Evolutionary conservation across 495 filamentous ascomycete species (phyloP), one percentile per base, ranked within the genome.

Genomic region (Penicillium antarcticum): DNA sequence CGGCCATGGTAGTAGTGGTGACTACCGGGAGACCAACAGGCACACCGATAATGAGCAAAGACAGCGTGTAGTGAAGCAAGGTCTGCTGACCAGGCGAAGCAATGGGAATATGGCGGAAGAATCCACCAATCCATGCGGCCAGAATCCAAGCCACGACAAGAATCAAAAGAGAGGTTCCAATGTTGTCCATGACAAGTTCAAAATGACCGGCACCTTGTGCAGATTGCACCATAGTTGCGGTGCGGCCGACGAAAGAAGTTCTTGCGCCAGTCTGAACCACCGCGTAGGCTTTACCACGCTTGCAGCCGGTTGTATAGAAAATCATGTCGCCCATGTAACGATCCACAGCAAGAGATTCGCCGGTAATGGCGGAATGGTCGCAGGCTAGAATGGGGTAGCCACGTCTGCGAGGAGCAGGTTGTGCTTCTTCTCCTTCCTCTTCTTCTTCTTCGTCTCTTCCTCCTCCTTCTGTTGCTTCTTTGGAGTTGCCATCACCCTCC

Each of bases 1-100:
- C 91, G 72, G 91, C 91, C 89, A 96, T 92, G 54, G 91, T 96
- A 46, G 91, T 96, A 51, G 91, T 96, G 52, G 92, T 92, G 65
- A 96, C 91, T 51, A 92, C 91, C 16, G 91, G 91, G 37, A 96
- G 88, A 88, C 91, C 91, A 72, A 96, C 91, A 47, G 91, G 91
- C 23, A 96, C 91, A 81, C 91, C 91, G 53, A 96, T 87, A 59
- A 96, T 95, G 58, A 92, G 85, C 58, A 96, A 85, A 57, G 87
- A 88, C 6, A 80, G 57, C 42, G 79, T 80, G 61, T 84, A 87
- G 52, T 84, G 80, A 45, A 88, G 80, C n/a, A 88, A 61, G 1
- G 73, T 72, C 59, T 74, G 68, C 35, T 71, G 48, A 35, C 76
- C 67, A 13, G 85, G 83, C 23, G 81, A 84, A 18, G 85, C 84